phyloP scores from a whole-genome alignment of 306 rosid species.

The Spatholobus suberectus region DNA sequence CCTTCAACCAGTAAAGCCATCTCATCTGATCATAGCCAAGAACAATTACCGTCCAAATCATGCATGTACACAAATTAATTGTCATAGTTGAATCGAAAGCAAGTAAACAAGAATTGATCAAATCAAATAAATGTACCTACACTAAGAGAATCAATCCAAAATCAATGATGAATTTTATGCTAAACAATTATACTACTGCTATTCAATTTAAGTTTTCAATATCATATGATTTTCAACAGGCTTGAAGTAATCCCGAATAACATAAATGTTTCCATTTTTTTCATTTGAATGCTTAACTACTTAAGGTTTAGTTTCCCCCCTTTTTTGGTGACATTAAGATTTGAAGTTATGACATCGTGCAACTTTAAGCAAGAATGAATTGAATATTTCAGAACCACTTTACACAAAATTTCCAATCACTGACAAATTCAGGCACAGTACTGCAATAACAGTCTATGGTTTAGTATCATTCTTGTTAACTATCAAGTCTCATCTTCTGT shows the following conservation, averaged over 20 bases:
- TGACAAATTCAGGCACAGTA: neutral
- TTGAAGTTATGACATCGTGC: neutral
- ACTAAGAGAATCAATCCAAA: neutral
- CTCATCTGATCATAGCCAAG: slow-evolving; percentile 67
- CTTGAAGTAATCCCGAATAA: neutral
- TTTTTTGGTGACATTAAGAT: neutral
- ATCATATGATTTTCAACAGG: neutral
- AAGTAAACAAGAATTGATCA: neutral
- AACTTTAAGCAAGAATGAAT: neutral
- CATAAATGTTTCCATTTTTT: neutral
- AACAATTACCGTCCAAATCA: slow-evolving; percentile 21
- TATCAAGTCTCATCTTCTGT: neutral
- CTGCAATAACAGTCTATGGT: neutral
- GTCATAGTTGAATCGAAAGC: slow-evolving; percentile 13
- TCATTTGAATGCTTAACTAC: neutral
- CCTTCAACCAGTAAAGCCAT: slow-evolving; percentile 93
- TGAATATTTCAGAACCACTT: neutral
- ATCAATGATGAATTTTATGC: too few species aligned
- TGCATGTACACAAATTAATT: neutral
- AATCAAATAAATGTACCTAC: neutral
- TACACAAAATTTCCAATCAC: neutral
- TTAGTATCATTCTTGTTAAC: neutral
- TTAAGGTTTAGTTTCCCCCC: neutral
- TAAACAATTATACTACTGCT: neutral
- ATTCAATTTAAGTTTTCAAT: slow-evolving; percentile 3